Evolutionary conservation across 768 basidiomycete species (phyloP), one percentile per base, ranked within the genome.

Genomic region (Trametes maxima): DNA sequence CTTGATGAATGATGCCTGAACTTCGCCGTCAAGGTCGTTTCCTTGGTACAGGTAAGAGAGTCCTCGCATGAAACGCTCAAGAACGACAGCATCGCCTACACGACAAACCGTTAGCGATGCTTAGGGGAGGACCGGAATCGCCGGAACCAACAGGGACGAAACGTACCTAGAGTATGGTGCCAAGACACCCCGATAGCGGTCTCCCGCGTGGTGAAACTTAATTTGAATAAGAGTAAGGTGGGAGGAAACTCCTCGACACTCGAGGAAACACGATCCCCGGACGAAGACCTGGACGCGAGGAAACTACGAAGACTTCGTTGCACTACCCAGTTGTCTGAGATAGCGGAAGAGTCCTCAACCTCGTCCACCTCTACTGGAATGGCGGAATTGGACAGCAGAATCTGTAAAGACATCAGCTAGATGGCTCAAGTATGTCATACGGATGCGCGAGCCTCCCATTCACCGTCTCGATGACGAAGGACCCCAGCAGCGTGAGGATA

Each of bases 101-200:
- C 12, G 21, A 22, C 24, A 37, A 42, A 50, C 13, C 21, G n/a
- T 58, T 16, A 51, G 25, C 67, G 19, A 51, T 11, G n/a, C 7
- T 4, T 6, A 10, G 12, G 17, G 21, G 6, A 2, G 25, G 33
- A 7, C 14, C 7, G 8, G 16, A 47, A 17, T 8, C 25, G 14
- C 8, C 2, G 67, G 43, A 37, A 25, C 13, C 0, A 40, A 3
- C 4, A 40, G 39, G 14, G 14, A 16, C 13, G 19, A 55, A 59
- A 11, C 57, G 21, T 57, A 74, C 75, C 75, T 11, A 76, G 71
- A 11, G 67, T 65, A 45, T 76, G 75, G 45, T 76, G 68, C 75
- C 74, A 76, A 2, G 72, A 69, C n/a, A 76, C 62, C 19, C 71
- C 75, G 36, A 75, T 65, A 33, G 66, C 66, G 0, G 73, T 76